Evolutionary conservation across 2,329 filamentous ascomycete genomes (phyloP), one percentile per base, ranked within the genome.

Genomic region (Colletotrichum acutatum): DNA sequence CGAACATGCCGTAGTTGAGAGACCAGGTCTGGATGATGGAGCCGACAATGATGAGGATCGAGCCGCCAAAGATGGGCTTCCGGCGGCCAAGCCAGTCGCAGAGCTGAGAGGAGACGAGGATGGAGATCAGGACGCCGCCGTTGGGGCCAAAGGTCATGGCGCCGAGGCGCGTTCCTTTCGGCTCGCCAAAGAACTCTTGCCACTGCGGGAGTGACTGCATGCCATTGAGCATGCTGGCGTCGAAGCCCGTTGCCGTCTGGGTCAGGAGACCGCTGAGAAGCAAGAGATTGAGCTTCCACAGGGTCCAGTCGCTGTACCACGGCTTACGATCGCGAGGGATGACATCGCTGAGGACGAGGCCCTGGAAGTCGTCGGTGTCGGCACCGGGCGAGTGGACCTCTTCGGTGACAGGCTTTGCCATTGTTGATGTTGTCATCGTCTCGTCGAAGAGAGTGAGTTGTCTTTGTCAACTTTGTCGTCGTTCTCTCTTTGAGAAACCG

Each of bases 191-290:
- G 42, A 49, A 49, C 42, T 74, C 56, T 24, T 78, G 74, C 80
- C 80, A 82, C 49, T 81, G 76, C 0, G 77, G 77, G 3, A 82
- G 74, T 0, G 80, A 78, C 42, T 82, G 81, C 49, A 81, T 77
- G 32, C 80, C 80, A 57, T 82, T 82, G 2, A 82, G 74, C 78
- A 81, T 81, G 22, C 76, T 78, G 3, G 74, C 75, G n/a, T 82
- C 81, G 61, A 81, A 82, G 0, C 81, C 81, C 0, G 76, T 76
- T 0, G 80, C 78, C 0, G 77, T 79, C 60, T 80, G 78, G 0
- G 79, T 79, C 28, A 82, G 72, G 0, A 83, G 74, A 6, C 78
- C 78, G 42, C 79, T 77, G 1, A 83, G 68, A 16, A 83, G 76
- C 30, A 82, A 64, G 1, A 78, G 26, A 66, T 83, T 82, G 58